Percentiles rank a stretch among this genome's conserved stretches.
These are phyloP conservation scores for Leptomonas pyrrhocoris DNA, from an alignment of 208 protist species.

Conservation along the genomic window DNA sequence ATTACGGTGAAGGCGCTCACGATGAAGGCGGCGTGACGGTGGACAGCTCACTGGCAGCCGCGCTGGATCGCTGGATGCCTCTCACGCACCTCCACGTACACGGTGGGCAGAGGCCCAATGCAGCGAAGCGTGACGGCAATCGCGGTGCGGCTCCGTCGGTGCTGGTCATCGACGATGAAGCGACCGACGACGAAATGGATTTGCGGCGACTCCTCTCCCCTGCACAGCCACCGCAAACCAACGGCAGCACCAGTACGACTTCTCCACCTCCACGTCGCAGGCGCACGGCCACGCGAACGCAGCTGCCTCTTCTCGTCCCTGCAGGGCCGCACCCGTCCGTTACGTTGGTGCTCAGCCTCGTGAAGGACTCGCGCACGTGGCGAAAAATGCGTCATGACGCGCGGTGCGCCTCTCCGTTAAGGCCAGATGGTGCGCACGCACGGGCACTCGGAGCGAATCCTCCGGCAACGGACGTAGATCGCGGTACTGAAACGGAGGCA, in stretches of 20 bases:
- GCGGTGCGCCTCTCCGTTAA: neutral
- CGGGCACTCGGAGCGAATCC: no score
- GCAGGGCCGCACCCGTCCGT: neutral
- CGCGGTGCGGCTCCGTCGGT: neutral
- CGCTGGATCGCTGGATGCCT: slow-evolving; percentile 9
- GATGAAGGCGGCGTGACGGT: neutral
- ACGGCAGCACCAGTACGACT: neutral
- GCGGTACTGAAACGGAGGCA: neutral
- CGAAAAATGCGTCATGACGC: slow-evolving; percentile 11
- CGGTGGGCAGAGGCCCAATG: neutral
- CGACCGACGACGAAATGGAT: neutral
- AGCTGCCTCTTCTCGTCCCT: neutral
- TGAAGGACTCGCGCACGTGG: slow-evolving; percentile 12
- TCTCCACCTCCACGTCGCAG: neutral
- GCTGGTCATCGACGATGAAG: neutral
- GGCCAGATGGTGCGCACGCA: no score
- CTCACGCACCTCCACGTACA: slow-evolving; percentile 11
- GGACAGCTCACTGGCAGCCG: slow-evolving; percentile 2
- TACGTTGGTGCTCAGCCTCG: slow-evolving; percentile 9
- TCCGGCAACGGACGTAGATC: neutral
- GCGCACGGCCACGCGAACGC: neutral
- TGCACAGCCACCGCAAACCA: neutral
- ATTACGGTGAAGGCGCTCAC: neutral
- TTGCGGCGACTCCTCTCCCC: neutral
- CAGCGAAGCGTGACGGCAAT: neutral